Base-by-base conservation (phyloP, 495 filamentous ascomycete species). In the Tuber umbilicatum region DNA sequence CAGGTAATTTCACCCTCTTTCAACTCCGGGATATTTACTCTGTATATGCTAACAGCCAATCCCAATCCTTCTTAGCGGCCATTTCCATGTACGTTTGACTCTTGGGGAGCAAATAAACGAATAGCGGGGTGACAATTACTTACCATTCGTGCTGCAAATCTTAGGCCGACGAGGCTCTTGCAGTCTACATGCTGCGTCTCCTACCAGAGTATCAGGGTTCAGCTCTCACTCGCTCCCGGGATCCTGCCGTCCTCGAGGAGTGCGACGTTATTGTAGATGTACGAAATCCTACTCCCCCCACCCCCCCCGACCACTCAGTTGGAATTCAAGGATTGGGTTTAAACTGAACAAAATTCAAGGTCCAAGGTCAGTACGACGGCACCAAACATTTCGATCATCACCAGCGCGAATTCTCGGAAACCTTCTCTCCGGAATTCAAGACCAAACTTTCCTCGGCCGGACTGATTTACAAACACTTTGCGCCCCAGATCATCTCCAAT, bases 211-310 rank as follows among this genome's bases (percentile, higher is more conserved):
- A 97, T 87, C 81, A 87, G 64, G 83, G 86, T 76, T 91, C 92
- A 17, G 82, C 86, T n/a, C 91, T 99, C 4, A 84, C 97, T 42
- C 93, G 95, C 71, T 95, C 93, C 45, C 91, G 95, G 73, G 93
- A 98, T 83, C 91, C 93, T 7, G 86, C 88, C 19, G 83, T 90
- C 19, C 91, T 99, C 40, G 86, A 88, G 35, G 88, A 87, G 73
- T 99, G 95, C 86, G 91, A 97, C 85, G 96, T 92, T 47, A 94
- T 99, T 73, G 96, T 98, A 68, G 95, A 99, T 81, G 95, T 98
- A 12, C 92, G 94, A 5, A 31, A 31, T 31, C 55, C 55, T 64
- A 5, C 27, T n/a, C n/a, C n/a, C n/a, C n/a, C n/a, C n/a, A n/a
- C n/a, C n/a, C n/a, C n/a, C n/a, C 55, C 55, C 27, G 12, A 64